Conservation (phyloP, 306 rosid species). For the Quercus variabilis region DNA sequence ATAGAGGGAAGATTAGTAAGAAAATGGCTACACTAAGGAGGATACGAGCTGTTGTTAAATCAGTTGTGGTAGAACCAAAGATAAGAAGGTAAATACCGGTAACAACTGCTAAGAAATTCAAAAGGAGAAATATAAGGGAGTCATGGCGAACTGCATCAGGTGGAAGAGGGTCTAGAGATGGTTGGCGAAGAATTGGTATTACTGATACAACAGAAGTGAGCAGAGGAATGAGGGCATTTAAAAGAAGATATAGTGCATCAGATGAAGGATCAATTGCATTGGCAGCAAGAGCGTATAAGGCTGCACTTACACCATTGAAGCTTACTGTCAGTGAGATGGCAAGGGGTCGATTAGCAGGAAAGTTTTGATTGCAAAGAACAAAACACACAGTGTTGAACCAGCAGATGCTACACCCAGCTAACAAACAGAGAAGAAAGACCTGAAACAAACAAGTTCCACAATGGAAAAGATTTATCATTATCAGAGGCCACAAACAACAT, state of each 20-base stretch:
- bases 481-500: background rate
- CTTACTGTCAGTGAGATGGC: slow-evolving; percentile 91
- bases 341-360: slow-evolving; percentile 72
- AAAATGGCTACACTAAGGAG: slow-evolving; percentile 65
- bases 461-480: background rate
- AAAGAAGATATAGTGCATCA: slow-evolving; percentile 44
- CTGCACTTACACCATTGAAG: slow-evolving; percentile 96
- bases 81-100: slow-evolving; percentile 82
- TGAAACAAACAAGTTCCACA: slow-evolving; percentile 25
- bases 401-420: slow-evolving; percentile 91
- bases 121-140: slow-evolving; percentile 63
- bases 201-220: slow-evolving; percentile 61
- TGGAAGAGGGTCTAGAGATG: slow-evolving; percentile 59
- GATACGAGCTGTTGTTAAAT: slow-evolving; percentile 36
- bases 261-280: slow-evolving; percentile 70
- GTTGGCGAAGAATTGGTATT: slow-evolving; percentile 77
- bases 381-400: slow-evolving; percentile 99
- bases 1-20: slow-evolving; percentile 62
- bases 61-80: slow-evolving; percentile 50
- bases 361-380: slow-evolving; percentile 84
- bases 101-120: slow-evolving; percentile 69
- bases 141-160: slow-evolving; percentile 57
- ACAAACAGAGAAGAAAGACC: slow-evolving; percentile 75
- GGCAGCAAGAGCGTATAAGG: slow-evolving; percentile 83
- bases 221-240: slow-evolving; percentile 77